A percentile compares a stretch with the other conserved stretches of the same genome.
Conservation (phyloP, 1,139 yeast genomes). For the Kodamaea anthophila region DNA sequence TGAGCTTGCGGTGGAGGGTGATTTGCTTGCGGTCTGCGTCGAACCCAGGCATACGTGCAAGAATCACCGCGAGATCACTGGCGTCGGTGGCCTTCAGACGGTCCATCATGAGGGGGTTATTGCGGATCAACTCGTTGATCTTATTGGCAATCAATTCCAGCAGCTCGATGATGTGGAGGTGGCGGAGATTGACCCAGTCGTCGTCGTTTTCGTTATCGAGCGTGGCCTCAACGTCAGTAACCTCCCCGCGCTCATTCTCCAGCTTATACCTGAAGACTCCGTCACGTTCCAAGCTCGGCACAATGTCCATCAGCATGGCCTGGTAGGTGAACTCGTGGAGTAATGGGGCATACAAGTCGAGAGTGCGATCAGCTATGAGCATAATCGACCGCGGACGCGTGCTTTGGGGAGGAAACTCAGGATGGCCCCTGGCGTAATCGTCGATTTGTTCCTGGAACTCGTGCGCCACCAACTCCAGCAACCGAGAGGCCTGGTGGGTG, state of each 20-base stretch:
- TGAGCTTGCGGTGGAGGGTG: conserved; percentile 53
- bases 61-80: conserved; percentile 57
- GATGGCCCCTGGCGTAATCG: conserved; percentile 62
- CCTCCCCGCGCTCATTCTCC: conserved; percentile 56
- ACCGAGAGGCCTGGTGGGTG: conserved; percentile 48
- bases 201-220: conserved; percentile 59
- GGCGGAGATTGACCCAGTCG: conserved; percentile 71
- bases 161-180: conserved; percentile 72
- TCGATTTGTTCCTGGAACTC: conserved; percentile 69
- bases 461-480: conserved; percentile 70
- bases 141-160: conserved; percentile 57
- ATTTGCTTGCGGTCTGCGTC: conserved; percentile 61
- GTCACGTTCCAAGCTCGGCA: conserved; percentile 43
- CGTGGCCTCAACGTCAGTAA: conserved; percentile 33
- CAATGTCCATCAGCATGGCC: conserved; percentile 82
- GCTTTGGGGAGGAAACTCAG: conserved; percentile 52
- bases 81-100: conserved; percentile 55
- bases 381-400: conserved; percentile 64
- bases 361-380: conserved; percentile 72
- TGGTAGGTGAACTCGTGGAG: conserved; percentile 92
- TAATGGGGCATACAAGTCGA: conserved; percentile 80
- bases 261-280: conserved; percentile 55
- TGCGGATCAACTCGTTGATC: conserved; percentile 61
- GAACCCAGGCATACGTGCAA: conserved; percentile 62
- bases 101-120: conserved; percentile 67